Conservation (phyloP, 2,329 filamentous ascomycete species). For the Paraphoma chrysanthemicola region DNA sequence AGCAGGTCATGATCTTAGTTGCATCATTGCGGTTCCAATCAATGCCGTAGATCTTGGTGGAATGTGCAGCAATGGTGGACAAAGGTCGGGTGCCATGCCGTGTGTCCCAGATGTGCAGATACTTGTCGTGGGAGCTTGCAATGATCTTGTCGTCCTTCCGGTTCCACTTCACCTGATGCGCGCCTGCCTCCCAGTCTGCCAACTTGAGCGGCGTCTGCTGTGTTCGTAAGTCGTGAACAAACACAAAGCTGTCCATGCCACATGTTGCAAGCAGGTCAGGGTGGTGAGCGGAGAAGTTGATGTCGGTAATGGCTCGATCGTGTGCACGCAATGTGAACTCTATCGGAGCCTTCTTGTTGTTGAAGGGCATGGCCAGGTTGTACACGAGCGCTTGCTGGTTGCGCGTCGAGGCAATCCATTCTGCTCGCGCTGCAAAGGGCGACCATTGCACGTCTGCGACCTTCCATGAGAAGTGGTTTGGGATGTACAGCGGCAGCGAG, state of each 20-base stretch:
- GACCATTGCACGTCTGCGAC: slow-evolving; percentile 98
- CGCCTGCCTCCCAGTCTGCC: slow-evolving; percentile 94
- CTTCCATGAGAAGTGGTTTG: slow-evolving; percentile 89
- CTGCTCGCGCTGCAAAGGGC: slow-evolving; percentile 85
- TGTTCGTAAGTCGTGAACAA: slow-evolving; percentile 86
- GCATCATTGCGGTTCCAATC: slow-evolving; percentile 87
- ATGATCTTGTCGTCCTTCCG: slow-evolving; percentile 85
- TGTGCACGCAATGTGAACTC: slow-evolving; percentile 88
- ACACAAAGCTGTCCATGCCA: slow-evolving; percentile 90
- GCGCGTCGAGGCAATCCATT: slow-evolving; percentile 92
- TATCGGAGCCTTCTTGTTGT: slow-evolving; percentile 73
- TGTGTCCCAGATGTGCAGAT: slow-evolving; percentile 89
- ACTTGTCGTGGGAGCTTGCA: slow-evolving; percentile 88
- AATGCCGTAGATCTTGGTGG: slow-evolving; percentile 92
- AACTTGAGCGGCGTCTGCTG: slow-evolving; percentile 49
- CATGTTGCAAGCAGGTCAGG: slow-evolving; percentile 89
- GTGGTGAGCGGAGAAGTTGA: slow-evolving; percentile 94
- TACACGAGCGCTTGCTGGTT: slow-evolving; percentile 94
- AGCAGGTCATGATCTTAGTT: slow-evolving; percentile 82
- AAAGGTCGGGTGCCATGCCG: slow-evolving; percentile 79
- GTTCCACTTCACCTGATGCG: slow-evolving; percentile 95
- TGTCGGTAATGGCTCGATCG: slow-evolving; percentile 89
- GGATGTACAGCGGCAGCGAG: slow-evolving; percentile 82
- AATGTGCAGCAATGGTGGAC: slow-evolving; percentile 84
- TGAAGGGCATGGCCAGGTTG: slow-evolving; percentile 73